These are phyloP conservation scores for Arthrocladium fulminans DNA, from an alignment of 2,329 filamentous ascomycete genomes.

Conservation along the genomic window DNA sequence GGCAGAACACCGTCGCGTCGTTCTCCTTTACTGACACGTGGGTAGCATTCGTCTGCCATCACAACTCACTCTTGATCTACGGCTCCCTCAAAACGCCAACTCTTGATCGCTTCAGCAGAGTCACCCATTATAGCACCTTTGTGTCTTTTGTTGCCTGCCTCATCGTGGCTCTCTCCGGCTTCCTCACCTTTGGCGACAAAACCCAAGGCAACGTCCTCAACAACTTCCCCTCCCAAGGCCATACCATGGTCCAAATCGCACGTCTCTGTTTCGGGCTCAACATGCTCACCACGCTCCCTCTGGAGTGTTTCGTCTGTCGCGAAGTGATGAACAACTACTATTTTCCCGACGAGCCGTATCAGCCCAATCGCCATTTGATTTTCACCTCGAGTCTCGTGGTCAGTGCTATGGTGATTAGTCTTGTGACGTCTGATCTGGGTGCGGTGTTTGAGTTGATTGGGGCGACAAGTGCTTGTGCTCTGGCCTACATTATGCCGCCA, in stretches of 20 bases:
- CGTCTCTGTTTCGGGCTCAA: conserved; percentile 94
- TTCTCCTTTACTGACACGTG: background rate
- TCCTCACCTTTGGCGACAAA: conserved; percentile 83
- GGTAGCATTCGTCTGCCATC: conserved; percentile 64
- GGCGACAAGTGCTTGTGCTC: conserved; percentile 82
- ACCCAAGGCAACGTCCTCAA: conserved; percentile 95
- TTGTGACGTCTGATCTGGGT: conserved; percentile 87
- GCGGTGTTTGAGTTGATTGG: conserved; percentile 94
- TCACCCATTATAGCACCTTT: conserved; percentile 87
- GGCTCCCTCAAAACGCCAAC: conserved; percentile 89
- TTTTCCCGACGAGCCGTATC: conserved; percentile 63
- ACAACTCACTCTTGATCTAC: conserved; percentile 96
- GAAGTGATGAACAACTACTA: conserved; percentile 92
- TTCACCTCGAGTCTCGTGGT: conserved; percentile 79
- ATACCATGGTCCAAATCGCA: conserved; percentile 87
- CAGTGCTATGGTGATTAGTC: conserved; percentile 63
- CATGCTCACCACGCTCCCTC: conserved; percentile 93
- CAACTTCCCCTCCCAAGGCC: conserved; percentile 78
- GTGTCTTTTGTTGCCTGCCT: conserved; percentile 90
- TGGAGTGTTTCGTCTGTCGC: conserved; percentile 95
- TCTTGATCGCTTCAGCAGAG: conserved; percentile 83
- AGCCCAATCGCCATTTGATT: conserved; percentile 73
- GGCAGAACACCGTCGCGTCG: conserved; percentile 20
- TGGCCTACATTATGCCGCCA: conserved; percentile 92
- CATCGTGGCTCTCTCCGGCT: conserved; percentile 76